Conservation (phyloP, 306 rosid genomes). For the Rosa lucieae region DNA sequence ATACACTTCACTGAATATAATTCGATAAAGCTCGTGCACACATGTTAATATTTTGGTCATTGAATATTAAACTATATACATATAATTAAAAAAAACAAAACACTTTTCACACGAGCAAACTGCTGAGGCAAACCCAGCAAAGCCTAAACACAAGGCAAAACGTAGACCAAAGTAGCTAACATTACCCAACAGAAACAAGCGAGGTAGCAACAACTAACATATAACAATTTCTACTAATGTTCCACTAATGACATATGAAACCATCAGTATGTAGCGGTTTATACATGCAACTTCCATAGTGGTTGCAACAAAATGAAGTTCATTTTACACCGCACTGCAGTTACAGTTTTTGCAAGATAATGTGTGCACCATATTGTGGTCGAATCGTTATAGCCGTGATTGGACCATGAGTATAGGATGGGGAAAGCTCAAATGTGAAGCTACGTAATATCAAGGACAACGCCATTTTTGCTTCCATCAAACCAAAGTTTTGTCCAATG, state of each 20-base stretch:
- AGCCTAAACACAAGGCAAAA: too few relatives aligned
- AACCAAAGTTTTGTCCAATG: slow-evolving; percentile 43
- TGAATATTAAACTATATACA: too few relatives aligned
- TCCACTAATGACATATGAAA: not conserved
- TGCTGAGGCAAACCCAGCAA: too few relatives aligned
- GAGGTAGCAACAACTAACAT: too few relatives aligned
- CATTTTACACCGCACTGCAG: not conserved
- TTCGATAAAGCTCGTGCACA: too few relatives aligned
- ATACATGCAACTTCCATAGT: not conserved
- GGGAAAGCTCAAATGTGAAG: slow-evolving; percentile 41
- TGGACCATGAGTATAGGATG: slow-evolving; percentile 45
- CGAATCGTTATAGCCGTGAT: not conserved
- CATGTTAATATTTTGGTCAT: too few relatives aligned
- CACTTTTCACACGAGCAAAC: too few relatives aligned
- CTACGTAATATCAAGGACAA: slow-evolving; percentile 29
- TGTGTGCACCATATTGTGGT: slow-evolving; percentile 45
- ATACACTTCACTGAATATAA: too few relatives aligned
- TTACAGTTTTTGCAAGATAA: slow-evolving; percentile 18
- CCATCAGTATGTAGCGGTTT: not conserved
- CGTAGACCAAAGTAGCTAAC: too few relatives aligned
- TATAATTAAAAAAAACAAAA: too few relatives aligned
- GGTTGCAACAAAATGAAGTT: not conserved
- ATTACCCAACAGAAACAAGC: too few relatives aligned
- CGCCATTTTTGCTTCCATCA: slow-evolving; percentile 40
- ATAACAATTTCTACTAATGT: too few relatives aligned